A percentile compares a stretch with the other conserved stretches of the same genome.
These are phyloP conservation scores for Pelargonium citronellum DNA, from an alignment of 441 rosid genomes.

Conservation along the genomic window DNA sequence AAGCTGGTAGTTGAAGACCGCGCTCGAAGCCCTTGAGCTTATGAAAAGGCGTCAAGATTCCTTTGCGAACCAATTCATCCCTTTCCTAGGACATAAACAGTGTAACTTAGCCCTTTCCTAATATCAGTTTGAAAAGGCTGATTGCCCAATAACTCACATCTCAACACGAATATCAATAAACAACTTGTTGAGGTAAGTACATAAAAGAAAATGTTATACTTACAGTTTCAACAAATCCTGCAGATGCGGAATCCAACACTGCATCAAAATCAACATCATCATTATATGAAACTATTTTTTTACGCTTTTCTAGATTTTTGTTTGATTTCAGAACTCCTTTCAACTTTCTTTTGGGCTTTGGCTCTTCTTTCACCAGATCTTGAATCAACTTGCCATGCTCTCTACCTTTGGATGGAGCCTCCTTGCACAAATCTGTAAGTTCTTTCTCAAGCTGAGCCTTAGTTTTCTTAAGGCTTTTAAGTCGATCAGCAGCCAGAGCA, in stretches of 20 bases:
- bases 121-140: slow-evolving; percentile 9
- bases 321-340: slow-evolving; percentile 39
- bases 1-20: slow-evolving; percentile 58
- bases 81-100: slow-evolving; percentile 66
- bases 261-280: slow-evolving; percentile 86
- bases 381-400: slow-evolving; percentile 38
- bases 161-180: slow-evolving; percentile 14
- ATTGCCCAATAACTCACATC: slow-evolving; percentile 12
- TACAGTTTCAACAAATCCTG: slow-evolving; percentile 92
- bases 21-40: slow-evolving; percentile 91
- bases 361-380: slow-evolving; percentile 57
- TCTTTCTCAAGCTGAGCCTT: slow-evolving; percentile 63
- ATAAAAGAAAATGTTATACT: slow-evolving; percentile 22
- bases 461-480: slow-evolving; percentile 65
- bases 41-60: slow-evolving; percentile 91
- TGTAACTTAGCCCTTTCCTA: slow-evolving; percentile 15
- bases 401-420: slow-evolving; percentile 27
- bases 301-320: slow-evolving; percentile 42
- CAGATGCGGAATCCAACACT: slow-evolving; percentile 70
- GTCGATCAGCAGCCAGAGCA: slow-evolving; percentile 75
- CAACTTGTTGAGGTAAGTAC: slow-evolving; percentile 10
- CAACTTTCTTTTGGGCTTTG: slow-evolving; percentile 45
- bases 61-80: slow-evolving; percentile 90
- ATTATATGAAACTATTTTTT: slow-evolving; percentile 51
- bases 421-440: slow-evolving; percentile 38